phyloP scores from a whole-genome alignment of 352 stramenopile genomes.

The Peronospora farinosa region DNA sequence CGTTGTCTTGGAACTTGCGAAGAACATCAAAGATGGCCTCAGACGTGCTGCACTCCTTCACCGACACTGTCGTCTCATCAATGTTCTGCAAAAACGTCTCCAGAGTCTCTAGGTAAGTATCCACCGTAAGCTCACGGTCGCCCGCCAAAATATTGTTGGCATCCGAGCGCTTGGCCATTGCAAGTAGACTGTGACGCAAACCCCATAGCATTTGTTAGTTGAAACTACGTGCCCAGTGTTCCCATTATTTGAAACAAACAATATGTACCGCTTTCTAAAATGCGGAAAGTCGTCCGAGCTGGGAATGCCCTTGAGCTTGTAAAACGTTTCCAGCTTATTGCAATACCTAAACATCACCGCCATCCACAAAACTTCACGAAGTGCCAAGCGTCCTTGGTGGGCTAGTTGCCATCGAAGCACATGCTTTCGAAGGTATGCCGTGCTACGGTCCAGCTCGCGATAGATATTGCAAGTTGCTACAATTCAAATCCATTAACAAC shows the following conservation, averaged over 20 bases:
- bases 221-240: neutral
- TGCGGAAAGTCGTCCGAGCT: constrained; percentile 54
- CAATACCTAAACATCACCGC: constrained; percentile 72
- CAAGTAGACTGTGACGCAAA: constrained; percentile 29
- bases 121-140: constrained; percentile 51
- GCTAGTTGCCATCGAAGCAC: constrained; percentile 69
- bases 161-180: constrained; percentile 50
- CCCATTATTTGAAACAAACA: neutral
- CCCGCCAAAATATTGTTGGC: constrained; percentile 46
- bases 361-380: constrained; percentile 79
- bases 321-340: constrained; percentile 79
- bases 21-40: constrained; percentile 60
- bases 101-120: constrained; percentile 55
- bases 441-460: constrained; percentile 74
- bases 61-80: constrained; percentile 46
- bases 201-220: constrained; percentile 3
- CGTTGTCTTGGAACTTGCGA: constrained; percentile 59
- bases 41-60: constrained; percentile 45
- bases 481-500: constrained; percentile 1
- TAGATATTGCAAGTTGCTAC: constrained; percentile 81
- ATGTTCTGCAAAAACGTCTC: constrained; percentile 61
- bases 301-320: constrained; percentile 71
- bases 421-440: constrained; percentile 74
- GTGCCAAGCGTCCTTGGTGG: constrained; percentile 59
- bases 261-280: constrained; percentile 60